phyloP scores from a whole-genome alignment of 768 basidiomycete genomes.

The Boletus fagicola region DNA sequence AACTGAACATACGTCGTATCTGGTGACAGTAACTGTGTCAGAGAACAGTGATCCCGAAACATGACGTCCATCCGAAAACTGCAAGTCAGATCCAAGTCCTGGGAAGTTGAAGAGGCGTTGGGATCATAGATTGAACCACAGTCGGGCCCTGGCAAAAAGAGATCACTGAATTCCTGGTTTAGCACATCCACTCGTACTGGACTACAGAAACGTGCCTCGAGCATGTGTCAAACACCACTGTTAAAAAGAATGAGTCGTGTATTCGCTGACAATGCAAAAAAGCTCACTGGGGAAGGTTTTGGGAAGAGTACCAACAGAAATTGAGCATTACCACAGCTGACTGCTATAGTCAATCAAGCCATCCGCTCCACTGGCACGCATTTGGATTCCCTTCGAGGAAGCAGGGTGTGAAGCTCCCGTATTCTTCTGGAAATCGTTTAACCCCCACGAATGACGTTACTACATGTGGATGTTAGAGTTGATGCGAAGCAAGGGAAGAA shows the following conservation, averaged over 20 bases:
- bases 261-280: neutral
- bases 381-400: neutral
- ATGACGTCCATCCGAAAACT: neutral
- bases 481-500: neutral
- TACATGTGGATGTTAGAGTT: neutral
- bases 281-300: neutral
- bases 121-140: slow-evolving; percentile 34
- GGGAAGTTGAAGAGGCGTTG: slow-evolving; percentile 5
- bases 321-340: slow-evolving; percentile 11
- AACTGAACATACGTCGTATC: slow-evolving; percentile 4
- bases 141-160: slow-evolving; percentile 26
- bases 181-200: neutral
- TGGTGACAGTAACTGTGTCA: slow-evolving; percentile 13
- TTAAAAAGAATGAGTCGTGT: neutral
- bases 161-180: slow-evolving; percentile 18
- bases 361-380: neutral
- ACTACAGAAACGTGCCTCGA: slow-evolving; percentile 14
- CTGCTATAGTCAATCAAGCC: neutral
- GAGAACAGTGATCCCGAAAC: slow-evolving; percentile 9
- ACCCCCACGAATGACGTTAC: slow-evolving; percentile 6
- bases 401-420: neutral
- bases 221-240: slow-evolving; percentile 31
- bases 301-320: slow-evolving; percentile 13
- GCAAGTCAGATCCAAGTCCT: slow-evolving; percentile 1
- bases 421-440: slow-evolving; percentile 3